Base-by-base conservation (phyloP, 1,284 basidiomycete genomes). In the Microbotryum lychnidis-dioicae region DNA sequence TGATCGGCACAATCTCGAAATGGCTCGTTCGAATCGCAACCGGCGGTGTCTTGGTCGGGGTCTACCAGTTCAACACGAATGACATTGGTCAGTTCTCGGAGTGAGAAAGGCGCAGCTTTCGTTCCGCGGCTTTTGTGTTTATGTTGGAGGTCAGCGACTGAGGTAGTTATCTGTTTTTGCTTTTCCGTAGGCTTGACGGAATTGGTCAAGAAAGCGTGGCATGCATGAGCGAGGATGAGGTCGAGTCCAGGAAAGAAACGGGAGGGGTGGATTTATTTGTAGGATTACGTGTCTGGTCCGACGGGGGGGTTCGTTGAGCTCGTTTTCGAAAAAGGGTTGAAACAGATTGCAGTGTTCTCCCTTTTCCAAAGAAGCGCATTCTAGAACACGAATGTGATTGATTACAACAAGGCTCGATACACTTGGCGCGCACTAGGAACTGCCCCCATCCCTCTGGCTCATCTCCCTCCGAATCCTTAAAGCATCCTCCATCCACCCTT, bases 21-120 rank as follows among this genome's bases (percentile, higher is more conserved):
- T 97, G 94, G 93, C 75, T 79, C 9, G 79, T 97, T 61, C 82
- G 91, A 58, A 77, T 83, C 18, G 79, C 84, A 4, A 97, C 94
- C 33, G 84, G 88, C 49, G 86, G 84, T n/a, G 85, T 87, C 18
- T 81, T 96, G 59, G 85, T 90, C 68, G 94, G 96, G 48, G 81
- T 97, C 6, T 98, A 97, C 79, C 87, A 93, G 76, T 96, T 96
- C 81, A 94, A 96, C 80, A 96, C 92, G 50, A 90, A 93, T 75
- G 94, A 97, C 74, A 85, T 97, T 72, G 93, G 93, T 91, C 68
- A 69, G 84, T 49, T 54, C 31, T 1, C 16, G 18, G 37, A 42
- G 2, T 50, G 56, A 46, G 57, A 50, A 50, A 14, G 31, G 9
- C 31, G 31, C 31, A 9, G 31, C 31, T 31, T 9, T 31, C 31